phyloP scores from a whole-genome alignment of 768 basidiomycete genomes.

The Amanita brunnescens region DNA sequence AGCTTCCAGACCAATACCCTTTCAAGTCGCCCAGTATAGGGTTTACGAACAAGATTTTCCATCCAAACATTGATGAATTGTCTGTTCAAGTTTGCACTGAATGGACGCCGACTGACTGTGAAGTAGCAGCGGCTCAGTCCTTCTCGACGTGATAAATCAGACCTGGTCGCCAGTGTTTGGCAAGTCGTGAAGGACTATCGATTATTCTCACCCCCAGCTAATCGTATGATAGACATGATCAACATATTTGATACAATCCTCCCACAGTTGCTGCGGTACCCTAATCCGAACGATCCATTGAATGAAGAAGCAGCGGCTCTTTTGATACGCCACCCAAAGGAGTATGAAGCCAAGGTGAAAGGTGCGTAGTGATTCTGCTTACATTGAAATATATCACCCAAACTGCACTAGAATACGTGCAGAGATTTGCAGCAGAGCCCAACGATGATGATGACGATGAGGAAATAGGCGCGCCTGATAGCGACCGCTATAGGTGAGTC shows the following conservation, averaged over 20 bases:
- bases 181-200: no score
- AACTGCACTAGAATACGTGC: conserved; percentile 85
- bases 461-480: conserved; percentile 83
- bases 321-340: conserved; percentile 94
- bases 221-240: conserved; percentile 72
- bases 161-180: conserved; percentile 99
- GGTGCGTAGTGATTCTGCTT: conserved; percentile 29
- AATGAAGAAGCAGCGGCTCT: conserved; percentile 98
- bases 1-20: conserved; percentile 96
- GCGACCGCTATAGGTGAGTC: conserved; percentile 59
- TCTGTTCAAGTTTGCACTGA: conserved; percentile 36
- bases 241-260: conserved; percentile 99
- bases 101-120: conserved; percentile 6
- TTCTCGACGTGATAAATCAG: conserved; percentile 97
- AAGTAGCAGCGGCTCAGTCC: conserved; percentile 89
- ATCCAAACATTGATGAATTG: conserved; percentile 99
- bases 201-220: background rate
- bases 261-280: conserved; percentile 93
- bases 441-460: conserved; percentile 71
- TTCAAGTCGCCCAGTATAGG: conserved; percentile 99
- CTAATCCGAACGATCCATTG: conserved; percentile 95
- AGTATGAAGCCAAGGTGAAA: conserved; percentile 91
- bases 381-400: background rate
- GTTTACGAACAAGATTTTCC: conserved; percentile 99
- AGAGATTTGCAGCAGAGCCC: conserved; percentile 72